Conservation (phyloP, 2,329 filamentous ascomycete species). For the Ambrosiella beaveri region DNA sequence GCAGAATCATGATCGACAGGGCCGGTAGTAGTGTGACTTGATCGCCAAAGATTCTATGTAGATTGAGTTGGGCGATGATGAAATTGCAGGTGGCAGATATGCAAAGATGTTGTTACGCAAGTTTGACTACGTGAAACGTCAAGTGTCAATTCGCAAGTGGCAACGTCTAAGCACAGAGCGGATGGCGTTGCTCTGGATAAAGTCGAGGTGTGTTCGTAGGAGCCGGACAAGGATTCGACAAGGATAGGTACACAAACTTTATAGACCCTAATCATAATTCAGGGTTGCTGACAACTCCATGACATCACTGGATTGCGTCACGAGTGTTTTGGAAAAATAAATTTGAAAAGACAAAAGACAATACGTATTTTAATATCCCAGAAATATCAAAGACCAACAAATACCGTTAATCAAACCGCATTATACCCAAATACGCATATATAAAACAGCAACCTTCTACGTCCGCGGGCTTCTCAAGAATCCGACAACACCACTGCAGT, state of each 20-base stretch:
- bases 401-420: background rate
- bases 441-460: conserved; percentile 16
- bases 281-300: background rate
- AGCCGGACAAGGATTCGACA: background rate
- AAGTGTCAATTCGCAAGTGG: background rate
- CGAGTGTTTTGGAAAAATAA: background rate
- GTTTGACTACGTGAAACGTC: background rate
- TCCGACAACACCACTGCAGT: conserved; percentile 69
- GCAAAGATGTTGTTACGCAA: too few relatives aligned
- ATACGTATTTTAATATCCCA: background rate
- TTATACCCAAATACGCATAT: background rate
- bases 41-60: too few relatives aligned
- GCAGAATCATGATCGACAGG: background rate
- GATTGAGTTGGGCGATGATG: too few relatives aligned
- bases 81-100: too few relatives aligned
- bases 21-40: too few relatives aligned
- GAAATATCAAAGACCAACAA: background rate
- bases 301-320: background rate
- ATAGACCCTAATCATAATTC: too few relatives aligned
- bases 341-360: background rate
- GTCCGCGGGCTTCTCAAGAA: conserved; percentile 54
- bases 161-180: background rate
- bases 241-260: background rate
- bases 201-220: background rate
- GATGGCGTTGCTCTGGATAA: background rate